Percentiles rank a stretch among this genome's conserved stretches.
phyloP scores from a whole-genome alignment of 2,329 filamentous ascomycete species.

The Emmonsiellopsis sp. region DNA sequence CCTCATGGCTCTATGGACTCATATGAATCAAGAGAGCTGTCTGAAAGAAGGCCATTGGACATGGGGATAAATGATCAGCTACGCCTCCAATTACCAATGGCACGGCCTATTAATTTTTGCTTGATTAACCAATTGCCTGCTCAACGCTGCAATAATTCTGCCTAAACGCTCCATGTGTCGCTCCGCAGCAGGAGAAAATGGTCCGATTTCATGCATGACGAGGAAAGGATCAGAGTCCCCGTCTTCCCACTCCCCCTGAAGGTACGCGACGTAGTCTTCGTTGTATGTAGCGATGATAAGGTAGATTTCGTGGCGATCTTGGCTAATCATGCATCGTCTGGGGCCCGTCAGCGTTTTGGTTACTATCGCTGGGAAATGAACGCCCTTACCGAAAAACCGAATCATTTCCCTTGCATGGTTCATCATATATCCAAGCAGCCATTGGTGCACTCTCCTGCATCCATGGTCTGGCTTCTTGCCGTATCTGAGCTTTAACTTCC shows the following conservation, averaged over 20 bases:
- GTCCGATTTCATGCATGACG: neutral
- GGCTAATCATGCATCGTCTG: constrained; percentile 9
- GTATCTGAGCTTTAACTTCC: constrained; percentile 6
- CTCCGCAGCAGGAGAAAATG: neutral
- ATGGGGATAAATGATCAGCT: too few relatives aligned
- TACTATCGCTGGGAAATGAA: neutral
- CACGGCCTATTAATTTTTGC: neutral
- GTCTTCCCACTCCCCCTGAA: neutral
- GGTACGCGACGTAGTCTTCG: constrained; percentile 8
- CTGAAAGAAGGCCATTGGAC: too few relatives aligned
- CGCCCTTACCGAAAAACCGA: neutral
- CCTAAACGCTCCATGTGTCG: neutral
- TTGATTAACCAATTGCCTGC: neutral
- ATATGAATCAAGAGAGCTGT: too few relatives aligned
- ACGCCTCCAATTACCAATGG: neutral
- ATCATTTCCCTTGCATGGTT: constrained; percentile 1
- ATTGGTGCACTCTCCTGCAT: constrained; percentile 12
- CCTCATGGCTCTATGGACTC: too few relatives aligned
- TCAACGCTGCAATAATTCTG: neutral
- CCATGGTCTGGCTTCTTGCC: neutral
- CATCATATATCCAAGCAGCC: constrained; percentile 11
- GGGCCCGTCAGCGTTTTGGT: neutral
- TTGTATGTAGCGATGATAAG: constrained; percentile 9
- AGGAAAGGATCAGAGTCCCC: neutral
- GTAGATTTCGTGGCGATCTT: constrained; percentile 9